Base-by-base conservation (phyloP, 2,329 filamentous ascomycete genomes). In the Fusarium solani-melongenae region DNA sequence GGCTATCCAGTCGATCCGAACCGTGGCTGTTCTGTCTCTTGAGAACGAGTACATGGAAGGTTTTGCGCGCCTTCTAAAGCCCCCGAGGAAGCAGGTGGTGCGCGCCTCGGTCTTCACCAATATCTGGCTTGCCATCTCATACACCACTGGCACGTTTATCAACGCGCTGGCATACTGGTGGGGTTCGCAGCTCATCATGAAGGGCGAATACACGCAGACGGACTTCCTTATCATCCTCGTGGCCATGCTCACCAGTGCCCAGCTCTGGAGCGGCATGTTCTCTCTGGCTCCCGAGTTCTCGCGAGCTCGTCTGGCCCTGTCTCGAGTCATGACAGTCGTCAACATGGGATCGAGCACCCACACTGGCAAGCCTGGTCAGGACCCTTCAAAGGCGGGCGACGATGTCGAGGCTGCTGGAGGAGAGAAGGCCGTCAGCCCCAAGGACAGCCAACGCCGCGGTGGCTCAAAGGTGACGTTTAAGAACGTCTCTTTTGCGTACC, bases 81-180 rank as follows among this genome's bases (percentile, higher is more conserved):
- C 77, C 0, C 88, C 88, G 1, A 87, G 88, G 6, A 86, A 88
- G 62, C 91, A 84, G 81, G 91, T 82, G 82, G 82, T 85, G 2
- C 79, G 82, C 10, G 84, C 84, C n/a, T 86, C 84, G 24, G 78
- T 83, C 75, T 83, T 84, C 64, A 87, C 87, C 33, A 91, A 89
- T 78, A 79, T 91, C 27, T 91, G 88, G 84, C 85, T 91, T 10
- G 89, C 90, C 3, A 83, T 91, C 33, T 86, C 89, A 17, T 89
- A 90, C 78, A 88, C 86, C 69, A 83, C 88, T 11, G 88, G 90
- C 33, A 92, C 92, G 76, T 86, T 93, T 57, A 88, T 94, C 24
- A 93, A 94, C 77, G 91, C 92, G 0, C 87, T 95, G 55, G 91
- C 92, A 1, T 95, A 94, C 81, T 95, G 92, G 92, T 95, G 92